Evolutionary conservation across 495 filamentous ascomycete genomes (phyloP).

Genomic region (Tetracladium marchalianum): DNA sequence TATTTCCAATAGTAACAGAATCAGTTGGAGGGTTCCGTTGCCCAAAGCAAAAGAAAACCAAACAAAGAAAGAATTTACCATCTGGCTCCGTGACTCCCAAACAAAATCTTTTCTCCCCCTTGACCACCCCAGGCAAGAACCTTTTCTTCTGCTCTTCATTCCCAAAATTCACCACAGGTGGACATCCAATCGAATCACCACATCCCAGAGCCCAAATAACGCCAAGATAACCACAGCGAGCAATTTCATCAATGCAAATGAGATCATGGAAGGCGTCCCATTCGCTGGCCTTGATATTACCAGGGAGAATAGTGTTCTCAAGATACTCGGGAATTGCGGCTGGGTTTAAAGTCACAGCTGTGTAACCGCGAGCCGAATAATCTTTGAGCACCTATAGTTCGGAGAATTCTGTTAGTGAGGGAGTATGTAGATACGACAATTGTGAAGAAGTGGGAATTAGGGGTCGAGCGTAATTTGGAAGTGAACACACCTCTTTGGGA

Average conservation of each 20-base stretch:
- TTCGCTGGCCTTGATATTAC: conserved; percentile 46
- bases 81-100: conserved; percentile 62
- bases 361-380: neutral
- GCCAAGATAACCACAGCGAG: conserved; percentile 37
- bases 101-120: conserved; percentile 55
- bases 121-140: conserved; percentile 45
- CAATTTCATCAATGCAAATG: conserved; percentile 50
- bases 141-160: conserved; percentile 42
- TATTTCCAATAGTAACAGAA: neutral
- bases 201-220: conserved; percentile 34
- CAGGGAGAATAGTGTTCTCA: conserved; percentile 40
- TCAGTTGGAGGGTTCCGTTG: neutral
- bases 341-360: neutral
- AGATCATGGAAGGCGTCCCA: conserved; percentile 59
- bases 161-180: conserved; percentile 53
- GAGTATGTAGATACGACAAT: neutral
- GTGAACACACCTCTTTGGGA: conserved; percentile 27
- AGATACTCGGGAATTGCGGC: conserved; percentile 18
- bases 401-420: neutral
- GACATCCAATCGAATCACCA: conserved; percentile 56
- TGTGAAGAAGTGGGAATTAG: neutral
- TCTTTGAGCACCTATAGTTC: conserved; percentile 1
- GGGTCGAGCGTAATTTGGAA: conserved; percentile 18
- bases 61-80: conserved; percentile 1
- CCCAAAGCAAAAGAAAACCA: too few relatives aligned